phyloP scores from a whole-genome alignment of 805 yeast species.

The Lipomyces japonicus region DNA sequence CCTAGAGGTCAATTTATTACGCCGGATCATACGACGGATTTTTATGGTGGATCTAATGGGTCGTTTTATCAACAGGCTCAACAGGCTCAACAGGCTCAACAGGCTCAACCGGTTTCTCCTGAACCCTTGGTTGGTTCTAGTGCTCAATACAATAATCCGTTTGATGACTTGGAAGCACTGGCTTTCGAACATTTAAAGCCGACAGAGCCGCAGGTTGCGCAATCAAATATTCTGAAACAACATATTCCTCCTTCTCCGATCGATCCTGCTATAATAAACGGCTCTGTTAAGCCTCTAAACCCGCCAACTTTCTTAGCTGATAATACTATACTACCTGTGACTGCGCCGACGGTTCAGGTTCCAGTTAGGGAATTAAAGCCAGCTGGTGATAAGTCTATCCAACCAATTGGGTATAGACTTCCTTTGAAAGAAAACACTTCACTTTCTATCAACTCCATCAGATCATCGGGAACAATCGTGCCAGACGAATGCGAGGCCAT shows the following conservation, averaged over 20 bases:
- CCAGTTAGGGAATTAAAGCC: constrained; percentile 3
- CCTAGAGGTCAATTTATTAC: constrained; percentile 1
- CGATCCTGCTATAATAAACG: constrained; percentile 7
- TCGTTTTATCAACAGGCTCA: no score
- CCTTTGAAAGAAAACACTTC: constrained; percentile 6
- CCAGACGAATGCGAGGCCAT: constrained; percentile 20
- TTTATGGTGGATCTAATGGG: no score
- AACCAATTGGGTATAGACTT: constrained; percentile 5
- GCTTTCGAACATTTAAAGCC: no score
- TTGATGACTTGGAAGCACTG: constrained; percentile 17
- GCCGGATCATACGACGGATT: background rate
- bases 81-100: no score
- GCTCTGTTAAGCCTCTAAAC: constrained; percentile 1
- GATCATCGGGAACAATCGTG: constrained; percentile 6
- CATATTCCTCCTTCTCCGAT: background rate
- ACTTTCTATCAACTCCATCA: constrained; percentile 11
- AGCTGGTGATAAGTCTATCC: background rate
- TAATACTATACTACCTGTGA: background rate
- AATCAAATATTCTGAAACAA: no score
- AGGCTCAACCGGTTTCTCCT: no score
- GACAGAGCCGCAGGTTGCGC: no score
- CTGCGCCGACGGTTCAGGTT: background rate
- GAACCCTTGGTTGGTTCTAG: no score
- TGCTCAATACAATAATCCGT: no score
- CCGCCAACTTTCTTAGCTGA: background rate